Evolutionary conservation across 345 rosid species (phyloP).

Genomic region (Moricandia arvensis): DNA sequence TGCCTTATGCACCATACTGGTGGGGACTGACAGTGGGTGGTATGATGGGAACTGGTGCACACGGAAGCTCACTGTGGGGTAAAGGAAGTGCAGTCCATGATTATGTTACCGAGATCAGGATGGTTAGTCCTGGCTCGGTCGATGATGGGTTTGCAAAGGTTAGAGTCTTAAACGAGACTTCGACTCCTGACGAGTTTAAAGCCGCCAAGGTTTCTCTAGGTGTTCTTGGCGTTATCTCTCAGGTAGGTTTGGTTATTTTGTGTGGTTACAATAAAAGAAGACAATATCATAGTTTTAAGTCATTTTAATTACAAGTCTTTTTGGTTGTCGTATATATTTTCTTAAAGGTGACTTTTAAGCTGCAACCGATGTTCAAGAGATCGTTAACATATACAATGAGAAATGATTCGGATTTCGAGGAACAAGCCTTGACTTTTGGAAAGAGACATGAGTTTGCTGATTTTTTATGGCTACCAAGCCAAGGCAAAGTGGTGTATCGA

Average conservation of each 20-base stretch:
- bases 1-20: conserved; percentile 23
- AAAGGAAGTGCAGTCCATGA: conserved; percentile 22
- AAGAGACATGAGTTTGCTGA: conserved; percentile 22
- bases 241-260: not conserved
- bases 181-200: not conserved
- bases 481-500: conserved; percentile 26
- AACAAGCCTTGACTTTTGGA: conserved; percentile 18
- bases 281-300: not conserved
- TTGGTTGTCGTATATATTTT: not conserved
- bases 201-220: conserved; percentile 19
- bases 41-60: conserved; percentile 20
- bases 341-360: conserved; percentile 52
- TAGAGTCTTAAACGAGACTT: not conserved
- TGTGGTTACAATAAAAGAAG: not conserved
- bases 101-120: conserved; percentile 17
- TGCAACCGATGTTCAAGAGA: conserved; percentile 67
- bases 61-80: conserved; percentile 17
- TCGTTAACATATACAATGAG: conserved; percentile 42
- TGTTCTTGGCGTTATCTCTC: conserved; percentile 17
- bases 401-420: conserved; percentile 18
- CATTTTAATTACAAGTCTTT: not conserved
- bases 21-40: conserved; percentile 20
- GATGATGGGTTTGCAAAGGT: conserved; percentile 15
- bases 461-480: conserved; percentile 23
- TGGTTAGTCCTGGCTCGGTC: conserved; percentile 8